Conservation (phyloP, 2,329 filamentous ascomycete genomes). For the Alternaria solani region DNA sequence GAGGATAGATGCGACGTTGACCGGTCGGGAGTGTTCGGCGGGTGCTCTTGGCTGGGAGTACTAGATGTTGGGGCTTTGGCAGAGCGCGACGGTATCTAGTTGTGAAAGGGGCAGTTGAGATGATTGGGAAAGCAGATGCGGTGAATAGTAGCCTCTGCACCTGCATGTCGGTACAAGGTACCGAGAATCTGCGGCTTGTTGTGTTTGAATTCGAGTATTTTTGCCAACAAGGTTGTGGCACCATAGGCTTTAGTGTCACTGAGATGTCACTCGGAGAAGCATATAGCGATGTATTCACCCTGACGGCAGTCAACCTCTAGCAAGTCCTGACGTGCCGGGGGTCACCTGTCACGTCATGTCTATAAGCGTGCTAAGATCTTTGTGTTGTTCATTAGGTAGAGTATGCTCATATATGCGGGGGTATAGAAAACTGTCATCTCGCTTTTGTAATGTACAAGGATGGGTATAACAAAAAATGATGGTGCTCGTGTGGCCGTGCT, state of each 20-base stretch:
- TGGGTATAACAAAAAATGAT: not conserved
- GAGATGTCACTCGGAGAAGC: not conserved
- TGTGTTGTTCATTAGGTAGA: not conserved
- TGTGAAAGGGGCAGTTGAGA: not conserved
- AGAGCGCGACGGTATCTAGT: not conserved
- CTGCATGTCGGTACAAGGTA: not conserved
- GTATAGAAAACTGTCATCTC: not conserved
- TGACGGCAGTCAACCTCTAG: not conserved
- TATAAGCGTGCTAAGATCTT: not conserved
- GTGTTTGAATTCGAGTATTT: not conserved
- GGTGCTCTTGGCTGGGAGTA: not conserved
- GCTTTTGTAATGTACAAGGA: not conserved
- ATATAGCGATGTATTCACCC: not conserved
- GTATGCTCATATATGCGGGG: not conserved
- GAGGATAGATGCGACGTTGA: not conserved
- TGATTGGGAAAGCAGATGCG: not conserved
- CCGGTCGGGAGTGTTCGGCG: not conserved
- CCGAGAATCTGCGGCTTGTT: not conserved
- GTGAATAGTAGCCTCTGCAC: not conserved
- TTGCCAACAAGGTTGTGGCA: not conserved
- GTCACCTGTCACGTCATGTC: not conserved
- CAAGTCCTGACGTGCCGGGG: not conserved
- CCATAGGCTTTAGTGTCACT: not conserved
- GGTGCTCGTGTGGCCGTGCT: not conserved
- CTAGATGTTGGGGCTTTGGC: not conserved